These are phyloP conservation scores for Mortierella sp. DNA, from an alignment of 371 early-diverging fungal genomes.

Conservation along the genomic window DNA sequence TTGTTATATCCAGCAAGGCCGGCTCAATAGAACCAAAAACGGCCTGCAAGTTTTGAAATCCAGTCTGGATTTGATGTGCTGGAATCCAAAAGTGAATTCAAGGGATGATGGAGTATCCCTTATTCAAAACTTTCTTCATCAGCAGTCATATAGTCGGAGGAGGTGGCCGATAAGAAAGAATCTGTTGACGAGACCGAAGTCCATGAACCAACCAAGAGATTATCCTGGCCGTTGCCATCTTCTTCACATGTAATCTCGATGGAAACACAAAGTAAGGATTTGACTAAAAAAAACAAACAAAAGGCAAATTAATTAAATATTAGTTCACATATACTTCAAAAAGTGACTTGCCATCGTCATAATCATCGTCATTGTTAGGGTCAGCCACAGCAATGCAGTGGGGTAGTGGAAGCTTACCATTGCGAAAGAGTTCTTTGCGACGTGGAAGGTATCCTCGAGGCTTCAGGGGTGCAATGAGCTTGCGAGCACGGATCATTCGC, in stretches of 20 bases:
- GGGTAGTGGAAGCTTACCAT: conserved; percentile 27
- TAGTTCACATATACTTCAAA: not conserved
- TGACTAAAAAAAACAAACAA: conserved; percentile 18
- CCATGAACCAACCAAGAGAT: conserved; percentile 47
- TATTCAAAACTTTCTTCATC: conserved; percentile 35
- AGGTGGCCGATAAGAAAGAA: conserved; percentile 36
- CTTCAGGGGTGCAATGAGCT: conserved; percentile 68
- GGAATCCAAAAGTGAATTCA: not conserved
- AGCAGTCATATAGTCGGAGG: conserved; percentile 45
- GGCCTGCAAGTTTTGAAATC: no score
- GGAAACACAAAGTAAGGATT: conserved; percentile 29
- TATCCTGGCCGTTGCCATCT: conserved; percentile 40
- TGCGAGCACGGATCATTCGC: conserved; percentile 72
- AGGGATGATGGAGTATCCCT: not conserved
- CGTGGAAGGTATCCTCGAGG: conserved; percentile 66
- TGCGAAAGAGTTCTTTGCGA: conserved; percentile 57
- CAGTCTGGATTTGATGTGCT: not conserved
- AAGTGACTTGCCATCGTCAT: not conserved
- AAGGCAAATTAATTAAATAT: not conserved
- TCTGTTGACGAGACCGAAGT: conserved; percentile 33
- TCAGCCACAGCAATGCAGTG: not conserved
- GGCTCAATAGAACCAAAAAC: not conserved
- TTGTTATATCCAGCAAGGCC: not conserved
- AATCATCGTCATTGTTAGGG: not conserved
- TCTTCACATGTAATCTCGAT: conserved; percentile 24